Conservation (phyloP, 2,329 filamentous ascomycete species). For the Thielaviopsis punctulata region DNA sequence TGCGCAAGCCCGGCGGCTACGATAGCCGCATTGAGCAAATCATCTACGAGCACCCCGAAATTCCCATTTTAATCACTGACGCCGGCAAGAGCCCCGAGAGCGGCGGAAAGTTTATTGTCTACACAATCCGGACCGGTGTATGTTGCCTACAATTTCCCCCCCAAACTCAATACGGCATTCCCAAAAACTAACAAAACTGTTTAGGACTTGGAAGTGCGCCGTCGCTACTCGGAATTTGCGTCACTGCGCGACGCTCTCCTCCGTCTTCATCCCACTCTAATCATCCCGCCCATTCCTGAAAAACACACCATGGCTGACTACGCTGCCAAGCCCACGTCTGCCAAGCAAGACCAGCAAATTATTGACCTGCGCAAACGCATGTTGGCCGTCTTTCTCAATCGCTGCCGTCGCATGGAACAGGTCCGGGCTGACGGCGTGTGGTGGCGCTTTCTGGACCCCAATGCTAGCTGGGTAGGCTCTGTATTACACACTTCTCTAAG, state of each 20-base stretch:
- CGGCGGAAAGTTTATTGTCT: constrained; percentile 86
- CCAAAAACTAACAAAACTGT: constrained; percentile 8
- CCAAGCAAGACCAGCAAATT: constrained; percentile 92
- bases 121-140: constrained; percentile 91
- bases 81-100: constrained; percentile 91
- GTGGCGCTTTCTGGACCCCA: constrained; percentile 95
- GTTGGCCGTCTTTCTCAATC: constrained; percentile 86
- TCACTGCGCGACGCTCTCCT: constrained; percentile 79
- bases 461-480: constrained; percentile 78
- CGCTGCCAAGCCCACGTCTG: constrained; percentile 90
- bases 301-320: constrained; percentile 99
- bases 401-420: constrained; percentile 82
- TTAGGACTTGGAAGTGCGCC: constrained; percentile 84
- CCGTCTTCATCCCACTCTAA: constrained; percentile 80
- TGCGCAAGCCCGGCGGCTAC: constrained; percentile 68
- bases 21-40: constrained; percentile 95
- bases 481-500: neutral
- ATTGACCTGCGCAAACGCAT: constrained; percentile 95
- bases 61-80: constrained; percentile 81
- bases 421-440: constrained; percentile 86
- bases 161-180: neutral
- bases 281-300: constrained; percentile 93
- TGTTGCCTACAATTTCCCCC: constrained; percentile 15
- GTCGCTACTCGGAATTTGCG: constrained; percentile 91
- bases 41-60: constrained; percentile 81